These are phyloP conservation scores for Lactarius sanguifluus DNA, from an alignment of 768 basidiomycete genomes.

Conservation along the genomic window DNA sequence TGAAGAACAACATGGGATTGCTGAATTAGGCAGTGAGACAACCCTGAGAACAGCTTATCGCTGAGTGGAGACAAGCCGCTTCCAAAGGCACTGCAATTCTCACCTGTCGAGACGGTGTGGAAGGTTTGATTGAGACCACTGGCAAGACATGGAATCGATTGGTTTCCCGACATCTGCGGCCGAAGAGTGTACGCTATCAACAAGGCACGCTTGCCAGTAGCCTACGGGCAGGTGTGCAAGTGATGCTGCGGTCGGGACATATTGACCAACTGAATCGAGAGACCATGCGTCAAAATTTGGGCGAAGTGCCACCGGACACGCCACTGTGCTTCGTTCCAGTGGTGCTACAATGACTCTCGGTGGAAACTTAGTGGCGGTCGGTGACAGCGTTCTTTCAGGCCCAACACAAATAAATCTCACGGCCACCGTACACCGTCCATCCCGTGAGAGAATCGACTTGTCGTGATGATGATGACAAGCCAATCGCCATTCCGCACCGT, in stretches of 20 bases:
- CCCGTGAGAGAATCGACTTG: background rate
- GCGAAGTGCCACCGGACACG: background rate
- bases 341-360: background rate
- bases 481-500: background rate
- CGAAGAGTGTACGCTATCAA: slow-evolving; percentile 3
- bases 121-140: slow-evolving; percentile 1
- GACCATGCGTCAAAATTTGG: background rate
- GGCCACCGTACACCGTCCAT: background rate
- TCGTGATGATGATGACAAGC: too few species aligned
- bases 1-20: background rate
- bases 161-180: slow-evolving; percentile 3
- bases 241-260: background rate
- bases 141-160: slow-evolving; percentile 1
- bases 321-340: background rate
- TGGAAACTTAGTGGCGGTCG: background rate
- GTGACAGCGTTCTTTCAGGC: background rate
- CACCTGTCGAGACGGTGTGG: background rate
- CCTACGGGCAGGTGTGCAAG: background rate
- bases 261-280: background rate
- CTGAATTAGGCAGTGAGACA: background rate
- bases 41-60: background rate
- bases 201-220: background rate
- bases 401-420: background rate
- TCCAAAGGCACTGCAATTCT: slow-evolving; percentile 1
- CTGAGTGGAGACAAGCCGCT: slow-evolving; percentile 15